Evolutionary conservation across 2,329 filamentous ascomycete species (phyloP).

Genomic region (Metarhizium guizhouense): DNA sequence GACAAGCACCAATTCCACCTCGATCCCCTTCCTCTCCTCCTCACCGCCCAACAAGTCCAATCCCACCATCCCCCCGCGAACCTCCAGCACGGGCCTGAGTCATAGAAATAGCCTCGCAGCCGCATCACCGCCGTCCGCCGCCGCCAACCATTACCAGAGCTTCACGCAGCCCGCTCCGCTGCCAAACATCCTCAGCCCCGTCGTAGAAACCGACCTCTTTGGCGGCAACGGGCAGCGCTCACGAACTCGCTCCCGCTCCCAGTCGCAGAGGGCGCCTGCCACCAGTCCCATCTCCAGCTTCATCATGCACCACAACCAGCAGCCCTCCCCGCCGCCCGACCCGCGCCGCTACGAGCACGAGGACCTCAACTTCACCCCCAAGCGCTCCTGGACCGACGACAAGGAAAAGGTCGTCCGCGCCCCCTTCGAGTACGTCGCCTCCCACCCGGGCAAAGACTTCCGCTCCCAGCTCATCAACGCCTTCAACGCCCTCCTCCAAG

Average conservation of each 20-base stretch:
- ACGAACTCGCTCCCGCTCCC: neutral
- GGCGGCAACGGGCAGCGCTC: slow-evolving; percentile 18
- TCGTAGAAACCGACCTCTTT: slow-evolving; percentile 56
- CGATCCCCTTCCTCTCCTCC: slow-evolving; percentile 16
- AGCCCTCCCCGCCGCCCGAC: slow-evolving; percentile 33
- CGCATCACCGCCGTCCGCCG: neutral
- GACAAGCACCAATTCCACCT: slow-evolving; percentile 9
- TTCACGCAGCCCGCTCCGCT: slow-evolving; percentile 8
- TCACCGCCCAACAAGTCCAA: slow-evolving; percentile 52
- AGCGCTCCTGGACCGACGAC: slow-evolving; percentile 55
- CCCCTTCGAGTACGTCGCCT: slow-evolving; percentile 72
- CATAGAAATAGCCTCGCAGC: slow-evolving; percentile 15
- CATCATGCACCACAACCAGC: slow-evolving; percentile 21
- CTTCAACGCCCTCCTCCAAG: slow-evolving; percentile 73
- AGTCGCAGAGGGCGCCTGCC: neutral
- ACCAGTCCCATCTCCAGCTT: slow-evolving; percentile 5
- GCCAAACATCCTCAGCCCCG: slow-evolving; percentile 33
- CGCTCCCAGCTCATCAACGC: slow-evolving; percentile 69
- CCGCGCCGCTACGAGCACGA: slow-evolving; percentile 44
- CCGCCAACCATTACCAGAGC: slow-evolving; percentile 1
- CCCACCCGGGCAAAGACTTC: slow-evolving; percentile 78
- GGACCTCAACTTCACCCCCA: slow-evolving; percentile 43
- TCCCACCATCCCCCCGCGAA: slow-evolving; percentile 57
- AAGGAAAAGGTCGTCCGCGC: slow-evolving; percentile 72
- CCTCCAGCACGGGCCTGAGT: slow-evolving; percentile 40